Evolutionary conservation across 805 yeast genomes (phyloP).

Genomic region (Wickerhamomyces sydowiorum): DNA sequence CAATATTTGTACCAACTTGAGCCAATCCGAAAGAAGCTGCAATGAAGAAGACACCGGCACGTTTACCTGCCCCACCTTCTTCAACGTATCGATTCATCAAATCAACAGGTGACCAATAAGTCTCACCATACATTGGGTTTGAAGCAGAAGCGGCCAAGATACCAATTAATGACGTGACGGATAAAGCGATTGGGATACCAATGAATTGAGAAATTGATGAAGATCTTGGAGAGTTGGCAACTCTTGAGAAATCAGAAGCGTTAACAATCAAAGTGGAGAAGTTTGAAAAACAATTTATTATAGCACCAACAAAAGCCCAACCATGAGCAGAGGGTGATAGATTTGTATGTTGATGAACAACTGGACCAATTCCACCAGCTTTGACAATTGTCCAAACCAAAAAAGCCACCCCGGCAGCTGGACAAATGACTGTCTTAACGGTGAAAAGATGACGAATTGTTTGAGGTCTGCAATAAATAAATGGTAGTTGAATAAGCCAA

Average conservation of each 20-base stretch:
- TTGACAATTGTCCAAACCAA: conserved; percentile 79
- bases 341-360: conserved; percentile 48
- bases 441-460: conserved; percentile 79
- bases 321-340: conserved; percentile 56
- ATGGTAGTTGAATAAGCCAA: conserved; percentile 77
- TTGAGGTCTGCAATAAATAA: conserved; percentile 78
- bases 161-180: conserved; percentile 79
- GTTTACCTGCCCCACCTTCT: conserved; percentile 42
- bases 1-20: conserved; percentile 70
- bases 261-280: conserved; percentile 83
- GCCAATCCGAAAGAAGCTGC: conserved; percentile 65
- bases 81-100: conserved; percentile 54
- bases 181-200: conserved; percentile 72
- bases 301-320: conserved; percentile 78
- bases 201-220: conserved; percentile 52
- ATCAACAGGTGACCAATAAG: conserved; percentile 83
- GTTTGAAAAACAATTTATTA: conserved; percentile 78
- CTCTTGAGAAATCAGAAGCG: conserved; percentile 86
- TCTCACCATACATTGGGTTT: conserved; percentile 54
- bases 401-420: conserved; percentile 79
- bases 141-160: conserved; percentile 81
- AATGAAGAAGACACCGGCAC: conserved; percentile 75
- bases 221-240: conserved; percentile 52
- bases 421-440: conserved; percentile 70
- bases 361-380: conserved; percentile 75